Evolutionary conservation across 148 eudicot genomes (phyloP).

Genomic region (Diospyros kaki): DNA sequence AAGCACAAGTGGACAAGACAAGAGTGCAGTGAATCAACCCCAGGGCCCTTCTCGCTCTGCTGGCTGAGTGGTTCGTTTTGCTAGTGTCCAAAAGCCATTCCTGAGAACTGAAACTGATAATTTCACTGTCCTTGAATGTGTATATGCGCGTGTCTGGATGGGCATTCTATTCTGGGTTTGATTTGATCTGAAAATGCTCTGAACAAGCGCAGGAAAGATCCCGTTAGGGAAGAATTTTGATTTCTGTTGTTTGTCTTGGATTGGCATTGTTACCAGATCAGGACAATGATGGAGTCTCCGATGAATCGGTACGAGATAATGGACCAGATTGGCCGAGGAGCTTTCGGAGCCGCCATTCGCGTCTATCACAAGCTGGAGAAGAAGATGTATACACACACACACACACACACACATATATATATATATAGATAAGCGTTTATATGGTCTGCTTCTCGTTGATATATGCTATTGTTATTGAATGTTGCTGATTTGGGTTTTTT

Average conservation of each 20-base stretch:
- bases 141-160: no score
- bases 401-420: no score
- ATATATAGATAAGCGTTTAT: no score
- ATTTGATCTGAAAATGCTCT: no score
- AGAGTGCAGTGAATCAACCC: no score
- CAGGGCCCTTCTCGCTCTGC: no score
- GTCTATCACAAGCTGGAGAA: constrained; percentile 83
- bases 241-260: neutral
- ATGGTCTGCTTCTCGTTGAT: neutral
- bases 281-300: constrained; percentile 53
- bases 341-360: constrained; percentile 96
- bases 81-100: no score
- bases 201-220: neutral
- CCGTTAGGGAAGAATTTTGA: neutral
- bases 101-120: no score
- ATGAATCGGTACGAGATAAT: constrained; percentile 99
- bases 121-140: no score
- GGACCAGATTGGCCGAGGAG: constrained; percentile 99
- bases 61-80: no score
- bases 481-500: neutral
- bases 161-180: no score
- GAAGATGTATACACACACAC: constrained; percentile 45
- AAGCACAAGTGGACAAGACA: no score
- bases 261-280: neutral
- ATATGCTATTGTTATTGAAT: neutral